Base-by-base conservation (phyloP, 257 asterid species). In the Fraxinus quadrangulata region DNA sequence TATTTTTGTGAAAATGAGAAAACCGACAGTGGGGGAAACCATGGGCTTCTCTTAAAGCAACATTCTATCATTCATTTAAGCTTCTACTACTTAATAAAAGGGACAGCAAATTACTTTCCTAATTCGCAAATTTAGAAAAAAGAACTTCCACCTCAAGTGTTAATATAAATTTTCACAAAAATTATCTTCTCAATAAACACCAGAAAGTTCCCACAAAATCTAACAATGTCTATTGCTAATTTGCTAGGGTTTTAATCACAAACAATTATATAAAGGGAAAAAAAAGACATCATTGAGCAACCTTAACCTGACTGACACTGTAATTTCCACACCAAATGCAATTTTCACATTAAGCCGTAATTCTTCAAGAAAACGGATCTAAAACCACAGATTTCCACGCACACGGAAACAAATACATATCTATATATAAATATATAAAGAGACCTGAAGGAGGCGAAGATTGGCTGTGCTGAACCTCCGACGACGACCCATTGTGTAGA, bases 371-470 rank as follows among this genome's bases (percentile, higher is more conserved):
- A 70, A 67, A 31, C 79, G 75, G 84, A 84, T 82, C 86, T 71
- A 42, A 69, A 36, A 56, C 79, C 71, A 39, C 31, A 79, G 79
- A 82, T 75, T 82, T 75, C 77, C 70, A 30, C 82, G 80, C 34
- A 11, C 69, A 21, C 67, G 8, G 28, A 59, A 21, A n/a, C 56
- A 7, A 13, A 8, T 19, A 1, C 67, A n/a, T 59, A 21, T 8
- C 10, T 23, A 59, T 5, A 47, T 47, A 23, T 59, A 59, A 9
- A 59, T 23, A 59, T 21, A 59, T 10, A 59, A 61, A 68, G 66
- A 33, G 51, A 81, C 87, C 85, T n/a, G 93, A 83, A 56, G 89
- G 82, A 63, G 97, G 90, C 80, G 98, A 83, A 65, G 90, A 87
- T 21, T 82, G 85, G 67, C 76, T 66, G 76, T 76, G 87, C 75